Base-by-base conservation (phyloP, 768 basidiomycete genomes). In the Agrocybe pediades region DNA sequence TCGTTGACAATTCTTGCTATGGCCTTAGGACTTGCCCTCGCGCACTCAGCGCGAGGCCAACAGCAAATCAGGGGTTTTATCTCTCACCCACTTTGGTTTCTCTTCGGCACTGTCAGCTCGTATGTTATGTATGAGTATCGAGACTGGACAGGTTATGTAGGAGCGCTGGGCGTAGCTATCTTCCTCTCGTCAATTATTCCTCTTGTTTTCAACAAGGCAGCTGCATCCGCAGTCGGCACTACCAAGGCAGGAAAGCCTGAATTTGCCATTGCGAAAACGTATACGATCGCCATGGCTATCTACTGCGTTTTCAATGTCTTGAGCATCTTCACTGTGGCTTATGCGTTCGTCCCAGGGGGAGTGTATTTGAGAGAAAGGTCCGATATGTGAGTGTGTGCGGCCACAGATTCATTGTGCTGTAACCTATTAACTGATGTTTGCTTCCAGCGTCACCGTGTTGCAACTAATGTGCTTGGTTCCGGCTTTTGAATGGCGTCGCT, bases 261-360 rank as follows among this genome's bases (percentile, higher is more conserved):
- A 1, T 69, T 73, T 24, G 41, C 26, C 16, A 74, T 77, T 1
- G 80, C 74, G 11, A 76, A 72, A 59, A 82, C 81, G 3, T 81
- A 80, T 57, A 82, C 80, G 41, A 69, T 71, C 1, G 84, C 84
- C 15, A 80, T 88, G 72, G 65, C 84, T 19, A 71, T 86, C 2
- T 86, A 85, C 49, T 77, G 82, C 49, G 41, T 92, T 27, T 73
- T 91, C 42, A 79, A 81, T 46, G 76, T 94, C 20, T 79, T 85
- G 24, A 86, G 84, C 51, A 83, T 90, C 15, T 90, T 91, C 74
- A 93, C 92, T 0, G 90, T 90, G 49, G 92, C 92, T 0, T 94
- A 95, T 70, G 92, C 92, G 1, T 95, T 94, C 60, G 90, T 95
- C 11, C 92, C 92, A 2, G 88, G 88, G 0, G 92, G 90, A 0